phyloP scores from a whole-genome alignment of 148 eudicot genomes.

The Rhododendron kiyosumense region DNA sequence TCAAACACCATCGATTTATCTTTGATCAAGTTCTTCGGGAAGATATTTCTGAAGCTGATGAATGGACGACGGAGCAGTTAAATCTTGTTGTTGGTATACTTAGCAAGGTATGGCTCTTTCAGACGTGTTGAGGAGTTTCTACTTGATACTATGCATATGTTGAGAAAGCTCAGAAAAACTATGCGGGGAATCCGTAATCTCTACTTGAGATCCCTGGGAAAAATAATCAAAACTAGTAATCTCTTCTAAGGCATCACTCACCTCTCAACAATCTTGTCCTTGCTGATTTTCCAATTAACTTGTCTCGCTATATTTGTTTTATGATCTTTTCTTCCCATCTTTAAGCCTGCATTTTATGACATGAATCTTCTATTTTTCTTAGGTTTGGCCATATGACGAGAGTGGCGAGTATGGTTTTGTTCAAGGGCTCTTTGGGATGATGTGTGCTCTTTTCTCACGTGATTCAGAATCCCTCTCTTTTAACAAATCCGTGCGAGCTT shows the following conservation, averaged over 20 bases:
- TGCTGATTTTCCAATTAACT: neutral
- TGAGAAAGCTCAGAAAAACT: neutral
- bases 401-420: constrained; percentile 78
- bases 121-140: neutral
- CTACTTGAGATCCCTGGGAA: neutral
- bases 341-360: neutral
- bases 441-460: constrained; percentile 62
- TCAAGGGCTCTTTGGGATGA: constrained; percentile 84
- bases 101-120: constrained; percentile 57
- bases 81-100: constrained; percentile 87
- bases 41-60: constrained; percentile 65
- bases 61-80: constrained; percentile 63
- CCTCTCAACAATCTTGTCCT: neutral
- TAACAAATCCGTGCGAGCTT: constrained; percentile 23
- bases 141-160: neutral
- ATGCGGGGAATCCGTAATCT: neutral
- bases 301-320: neutral
- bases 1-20: constrained; percentile 73
- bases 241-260: neutral
- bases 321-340: neutral
- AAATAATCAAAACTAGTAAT: neutral
- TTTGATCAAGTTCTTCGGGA: constrained; percentile 81
- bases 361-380: neutral
- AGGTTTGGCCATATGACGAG: constrained; percentile 98
- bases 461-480: constrained; percentile 48